Percentiles rank a stretch among this genome's conserved stretches.
phyloP scores from a whole-genome alignment of 225 moss, liverwort and hornwort genomes.

The Bryoerythrophyllum caledonicum region DNA sequence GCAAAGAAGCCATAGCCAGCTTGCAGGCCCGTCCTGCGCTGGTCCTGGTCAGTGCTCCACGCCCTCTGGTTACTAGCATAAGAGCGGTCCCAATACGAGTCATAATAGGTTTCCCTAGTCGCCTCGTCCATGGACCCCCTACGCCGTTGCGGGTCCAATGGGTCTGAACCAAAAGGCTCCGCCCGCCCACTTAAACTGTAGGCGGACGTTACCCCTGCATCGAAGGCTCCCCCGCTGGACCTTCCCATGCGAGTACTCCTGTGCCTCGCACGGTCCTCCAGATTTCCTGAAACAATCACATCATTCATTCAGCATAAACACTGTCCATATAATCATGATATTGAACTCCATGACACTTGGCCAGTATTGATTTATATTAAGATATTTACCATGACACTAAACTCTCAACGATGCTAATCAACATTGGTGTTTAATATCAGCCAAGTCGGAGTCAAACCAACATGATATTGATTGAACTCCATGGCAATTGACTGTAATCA shows the following conservation, averaged over 20 bases:
- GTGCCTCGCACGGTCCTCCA: constrained; percentile 38
- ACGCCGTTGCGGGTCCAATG: constrained; percentile 4
- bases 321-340: background rate
- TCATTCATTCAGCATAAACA: background rate
- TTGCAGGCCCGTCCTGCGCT: constrained; percentile 17
- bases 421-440: background rate
- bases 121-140: constrained; percentile 30
- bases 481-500: background rate
- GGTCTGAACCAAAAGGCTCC: constrained; percentile 12
- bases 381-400: background rate
- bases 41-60: constrained; percentile 46
- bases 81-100: constrained; percentile 50
- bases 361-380: background rate
- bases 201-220: constrained; percentile 19
- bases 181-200: constrained; percentile 25
- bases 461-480: background rate
- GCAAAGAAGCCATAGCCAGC: constrained; percentile 40
- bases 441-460: background rate
- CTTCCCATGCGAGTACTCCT: constrained; percentile 39
- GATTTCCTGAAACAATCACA: constrained; percentile 27
- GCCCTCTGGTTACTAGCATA: constrained; percentile 45
- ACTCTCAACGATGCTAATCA: background rate
- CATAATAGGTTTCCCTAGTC: constrained; percentile 27
- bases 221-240: constrained; percentile 38
- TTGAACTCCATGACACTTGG: background rate